These are phyloP conservation scores for Cruciata laevipes DNA, from an alignment of 257 asterid genomes.

Conservation along the genomic window DNA sequence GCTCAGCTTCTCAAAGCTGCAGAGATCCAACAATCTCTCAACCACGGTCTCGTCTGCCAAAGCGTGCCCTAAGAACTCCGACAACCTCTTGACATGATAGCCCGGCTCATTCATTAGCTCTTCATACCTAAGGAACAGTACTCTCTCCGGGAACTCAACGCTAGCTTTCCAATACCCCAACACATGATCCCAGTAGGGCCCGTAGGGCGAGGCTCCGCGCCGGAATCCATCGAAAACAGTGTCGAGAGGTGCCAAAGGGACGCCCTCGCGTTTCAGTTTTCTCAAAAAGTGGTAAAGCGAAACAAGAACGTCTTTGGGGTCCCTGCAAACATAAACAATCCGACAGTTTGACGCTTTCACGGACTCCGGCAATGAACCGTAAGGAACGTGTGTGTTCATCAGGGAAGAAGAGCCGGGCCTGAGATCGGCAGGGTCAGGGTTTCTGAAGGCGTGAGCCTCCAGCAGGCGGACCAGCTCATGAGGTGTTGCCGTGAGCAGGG, in stretches of 20 bases:
- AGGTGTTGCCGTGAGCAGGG: no score
- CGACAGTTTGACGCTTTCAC: background rate
- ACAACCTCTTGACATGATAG: no score
- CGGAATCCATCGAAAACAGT: background rate
- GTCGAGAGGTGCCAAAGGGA: background rate
- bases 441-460: no score
- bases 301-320: constrained; percentile 12
- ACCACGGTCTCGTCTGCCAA: no score
- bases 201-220: constrained; percentile 1
- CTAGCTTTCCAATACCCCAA: background rate
- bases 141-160: constrained; percentile 2
- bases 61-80: no score
- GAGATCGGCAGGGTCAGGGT: no score
- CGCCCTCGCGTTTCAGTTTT: background rate
- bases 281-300: constrained; percentile 12
- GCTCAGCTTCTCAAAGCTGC: no score
- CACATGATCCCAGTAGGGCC: constrained; percentile 12
- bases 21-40: no score
- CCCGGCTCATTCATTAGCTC: constrained; percentile 14
- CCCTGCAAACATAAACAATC: constrained; percentile 9
- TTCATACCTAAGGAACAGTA: constrained; percentile 16
- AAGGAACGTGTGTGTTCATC: constrained; percentile 4
- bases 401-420: no score
- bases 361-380: constrained; percentile 1
- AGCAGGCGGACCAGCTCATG: no score